Percentiles rank a stretch among this genome's conserved stretches.
Conservation (phyloP, 768 basidiomycete genomes). For the Lentinula edodes region DNA sequence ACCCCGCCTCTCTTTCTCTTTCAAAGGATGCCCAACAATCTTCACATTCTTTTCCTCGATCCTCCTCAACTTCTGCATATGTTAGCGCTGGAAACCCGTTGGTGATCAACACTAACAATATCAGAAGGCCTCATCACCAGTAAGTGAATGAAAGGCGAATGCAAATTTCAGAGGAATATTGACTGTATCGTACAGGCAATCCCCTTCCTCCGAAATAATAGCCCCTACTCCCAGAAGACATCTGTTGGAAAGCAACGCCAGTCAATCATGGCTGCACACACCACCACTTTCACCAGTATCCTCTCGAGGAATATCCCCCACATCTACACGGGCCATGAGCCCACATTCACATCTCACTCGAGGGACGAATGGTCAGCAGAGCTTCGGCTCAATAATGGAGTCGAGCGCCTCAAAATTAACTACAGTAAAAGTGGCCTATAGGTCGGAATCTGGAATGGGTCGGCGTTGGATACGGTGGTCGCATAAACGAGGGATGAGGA, state of each 20-base stretch:
- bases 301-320: constrained; percentile 42
- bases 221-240: constrained; percentile 66
- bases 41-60: not conserved
- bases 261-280: constrained; percentile 55
- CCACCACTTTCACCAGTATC: constrained; percentile 42
- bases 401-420: constrained; percentile 15
- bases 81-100: not conserved
- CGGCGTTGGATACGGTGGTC: constrained; percentile 75
- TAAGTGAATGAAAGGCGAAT: not conserved
- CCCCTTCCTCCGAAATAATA: constrained; percentile 36
- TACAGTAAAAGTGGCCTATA: constrained; percentile 10
- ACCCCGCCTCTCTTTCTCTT: constrained; percentile 1
- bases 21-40: not conserved
- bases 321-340: constrained; percentile 22
- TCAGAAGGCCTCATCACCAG: not conserved
- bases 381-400: constrained; percentile 40
- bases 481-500: constrained; percentile 58
- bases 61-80: constrained; percentile 2
- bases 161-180: not conserved
- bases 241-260: constrained; percentile 53
- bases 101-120: not conserved
- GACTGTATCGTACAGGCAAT: not conserved
- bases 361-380: constrained; percentile 19
- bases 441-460: constrained; percentile 36
- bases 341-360: constrained; percentile 13